Percentiles rank a stretch among this genome's conserved stretches.
Evolutionary conservation across 805 yeast genomes (phyloP).

Genomic region (Pichia thaimueangensis): DNA sequence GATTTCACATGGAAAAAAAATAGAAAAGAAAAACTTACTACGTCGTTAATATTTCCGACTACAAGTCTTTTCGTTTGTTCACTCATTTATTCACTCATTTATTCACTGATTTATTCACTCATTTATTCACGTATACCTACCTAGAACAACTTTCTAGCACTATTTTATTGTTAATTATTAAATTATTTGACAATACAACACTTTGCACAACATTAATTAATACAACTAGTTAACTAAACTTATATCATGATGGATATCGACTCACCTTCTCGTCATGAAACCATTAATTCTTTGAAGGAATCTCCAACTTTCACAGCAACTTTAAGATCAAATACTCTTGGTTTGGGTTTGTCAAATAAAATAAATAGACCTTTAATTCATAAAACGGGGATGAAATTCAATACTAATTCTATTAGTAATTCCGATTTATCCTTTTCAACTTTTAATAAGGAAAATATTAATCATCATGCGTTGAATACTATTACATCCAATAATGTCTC

Average conservation of each 20-base stretch:
- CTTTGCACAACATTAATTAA: no score
- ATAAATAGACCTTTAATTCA: constrained; percentile 1
- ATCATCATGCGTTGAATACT: neutral
- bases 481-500: neutral
- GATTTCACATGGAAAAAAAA: no score
- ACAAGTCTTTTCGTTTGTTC: no score
- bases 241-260: constrained; percentile 2
- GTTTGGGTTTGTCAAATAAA: neutral
- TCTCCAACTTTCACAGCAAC: constrained; percentile 4
- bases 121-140: no score
- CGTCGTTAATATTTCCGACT: no score
- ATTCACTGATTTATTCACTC: no score
- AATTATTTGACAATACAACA: neutral
- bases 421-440: constrained; percentile 3
- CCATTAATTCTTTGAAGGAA: neutral
- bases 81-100: no score
- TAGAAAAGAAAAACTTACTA: no score
- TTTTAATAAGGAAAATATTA: constrained; percentile 8
- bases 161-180: neutral
- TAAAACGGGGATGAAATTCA: neutral
- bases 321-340: neutral
- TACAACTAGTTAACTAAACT: no score
- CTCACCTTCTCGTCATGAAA: neutral
- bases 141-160: no score
- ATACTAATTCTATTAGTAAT: neutral